These are phyloP conservation scores for Penicillium desertorum DNA, from an alignment of 495 filamentous ascomycete species.

Conservation along the genomic window DNA sequence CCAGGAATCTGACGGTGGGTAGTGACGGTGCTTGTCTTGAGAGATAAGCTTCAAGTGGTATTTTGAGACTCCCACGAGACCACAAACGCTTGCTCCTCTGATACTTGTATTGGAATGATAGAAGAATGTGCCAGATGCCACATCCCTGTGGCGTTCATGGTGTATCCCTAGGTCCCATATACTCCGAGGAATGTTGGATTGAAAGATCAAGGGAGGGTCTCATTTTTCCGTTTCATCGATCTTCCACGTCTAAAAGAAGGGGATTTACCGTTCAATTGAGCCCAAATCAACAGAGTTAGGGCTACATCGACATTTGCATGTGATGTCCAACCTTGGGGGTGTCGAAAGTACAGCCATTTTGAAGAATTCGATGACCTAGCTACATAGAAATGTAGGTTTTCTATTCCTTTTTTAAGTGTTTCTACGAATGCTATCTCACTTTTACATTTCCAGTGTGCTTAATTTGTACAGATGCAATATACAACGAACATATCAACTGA, in stretches of 20 bases:
- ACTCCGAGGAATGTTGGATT: constrained; percentile 24
- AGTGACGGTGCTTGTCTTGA: neutral
- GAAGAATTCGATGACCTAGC: neutral
- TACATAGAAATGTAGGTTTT: too few relatives aligned
- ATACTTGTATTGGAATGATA: constrained; percentile 25
- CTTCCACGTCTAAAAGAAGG: neutral
- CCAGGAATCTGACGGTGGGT: constrained; percentile 17
- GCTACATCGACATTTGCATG: neutral
- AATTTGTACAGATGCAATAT: too few relatives aligned
- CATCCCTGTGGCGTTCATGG: constrained; percentile 9
- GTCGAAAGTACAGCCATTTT: neutral
- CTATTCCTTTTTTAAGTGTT: too few relatives aligned
- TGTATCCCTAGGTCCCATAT: constrained; percentile 21
- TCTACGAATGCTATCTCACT: too few relatives aligned
- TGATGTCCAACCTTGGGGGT: neutral
- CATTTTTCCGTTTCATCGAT: neutral
- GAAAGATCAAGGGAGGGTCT: neutral
- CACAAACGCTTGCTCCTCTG: constrained; percentile 1
- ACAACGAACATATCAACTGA: too few relatives aligned
- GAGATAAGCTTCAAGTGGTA: constrained; percentile 23
- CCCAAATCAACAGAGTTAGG: neutral
- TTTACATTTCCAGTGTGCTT: too few relatives aligned
- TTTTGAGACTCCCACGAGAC: constrained; percentile 4
- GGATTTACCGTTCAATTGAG: neutral
- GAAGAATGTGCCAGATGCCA: constrained; percentile 28